These are phyloP conservation scores for Geum urbanum DNA, from an alignment of 306 rosid genomes.

Conservation along the genomic window DNA sequence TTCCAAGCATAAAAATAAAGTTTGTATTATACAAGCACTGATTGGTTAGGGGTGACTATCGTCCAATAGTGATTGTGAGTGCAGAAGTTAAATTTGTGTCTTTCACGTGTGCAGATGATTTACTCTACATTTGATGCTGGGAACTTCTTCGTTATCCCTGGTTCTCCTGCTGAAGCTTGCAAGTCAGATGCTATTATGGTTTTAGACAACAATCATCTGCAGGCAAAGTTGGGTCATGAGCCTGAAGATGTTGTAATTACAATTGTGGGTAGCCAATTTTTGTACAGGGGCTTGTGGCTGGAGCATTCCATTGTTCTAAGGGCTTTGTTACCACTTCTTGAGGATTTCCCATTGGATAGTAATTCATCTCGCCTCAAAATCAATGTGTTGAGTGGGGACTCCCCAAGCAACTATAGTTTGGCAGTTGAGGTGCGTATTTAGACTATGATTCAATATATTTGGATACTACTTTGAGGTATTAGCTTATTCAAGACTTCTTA, in stretches of 20 bases:
- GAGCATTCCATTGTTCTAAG: slow-evolving; percentile 80
- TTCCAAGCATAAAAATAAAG: neutral
- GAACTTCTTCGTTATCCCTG: slow-evolving; percentile 84
- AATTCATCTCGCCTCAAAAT: slow-evolving; percentile 52
- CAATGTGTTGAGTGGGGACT: slow-evolving; percentile 64
- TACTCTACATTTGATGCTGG: slow-evolving; percentile 81
- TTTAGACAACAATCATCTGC: slow-evolving; percentile 47
- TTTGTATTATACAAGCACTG: neutral
- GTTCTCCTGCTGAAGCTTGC: slow-evolving; percentile 69
- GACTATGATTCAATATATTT: slow-evolving; percentile 15
- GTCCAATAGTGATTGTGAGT: neutral
- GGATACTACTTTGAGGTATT: slow-evolving; percentile 15
- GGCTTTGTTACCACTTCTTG: slow-evolving; percentile 67
- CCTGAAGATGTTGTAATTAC: slow-evolving; percentile 64
- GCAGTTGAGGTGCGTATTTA: slow-evolving; percentile 63
- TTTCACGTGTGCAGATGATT: slow-evolving; percentile 60
- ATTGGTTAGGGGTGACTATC: neutral
- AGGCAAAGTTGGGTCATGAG: slow-evolving; percentile 50
- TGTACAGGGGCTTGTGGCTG: slow-evolving; percentile 87
- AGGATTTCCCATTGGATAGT: slow-evolving; percentile 39
- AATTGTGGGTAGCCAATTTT: slow-evolving; percentile 81
- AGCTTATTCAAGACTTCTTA: slow-evolving; percentile 29
- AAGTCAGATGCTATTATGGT: slow-evolving; percentile 54
- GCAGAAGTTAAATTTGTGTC: slow-evolving; percentile 23
- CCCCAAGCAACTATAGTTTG: slow-evolving; percentile 58